A percentile compares a stretch with the other conserved stretches of the same genome.
Conservation (phyloP, 768 basidiomycete species). For the Chalciporus piperatus region DNA sequence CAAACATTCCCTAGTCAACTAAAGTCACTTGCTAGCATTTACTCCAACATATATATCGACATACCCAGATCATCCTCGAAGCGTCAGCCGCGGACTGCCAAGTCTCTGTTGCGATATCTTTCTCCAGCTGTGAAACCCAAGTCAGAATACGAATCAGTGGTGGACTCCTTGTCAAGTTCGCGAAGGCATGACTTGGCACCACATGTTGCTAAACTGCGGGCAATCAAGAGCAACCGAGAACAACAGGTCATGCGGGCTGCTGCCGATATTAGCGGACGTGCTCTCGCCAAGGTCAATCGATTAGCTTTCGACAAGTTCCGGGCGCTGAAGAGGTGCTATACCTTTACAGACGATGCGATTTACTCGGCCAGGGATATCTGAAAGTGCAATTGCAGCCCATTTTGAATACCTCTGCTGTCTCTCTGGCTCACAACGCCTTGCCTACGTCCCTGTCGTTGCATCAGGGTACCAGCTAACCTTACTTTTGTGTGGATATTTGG, state of each 20-base stretch:
- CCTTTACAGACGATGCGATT: slow-evolving; percentile 77
- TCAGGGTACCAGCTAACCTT: slow-evolving; percentile 60
- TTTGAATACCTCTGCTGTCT: slow-evolving; percentile 88
- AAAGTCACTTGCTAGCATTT: slow-evolving; percentile 48
- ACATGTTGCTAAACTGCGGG: slow-evolving; percentile 67
- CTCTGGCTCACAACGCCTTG: slow-evolving; percentile 77
- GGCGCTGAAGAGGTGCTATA: neutral
- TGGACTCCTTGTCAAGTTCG: slow-evolving; percentile 50
- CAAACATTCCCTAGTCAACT: slow-evolving; percentile 56
- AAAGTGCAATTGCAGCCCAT: slow-evolving; percentile 68
- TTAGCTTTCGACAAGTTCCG: neutral
- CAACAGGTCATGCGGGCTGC: slow-evolving; percentile 76
- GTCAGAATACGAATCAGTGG: slow-evolving; percentile 52
- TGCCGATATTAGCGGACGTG: slow-evolving; percentile 82
- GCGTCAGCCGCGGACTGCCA: slow-evolving; percentile 42
- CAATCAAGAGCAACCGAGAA: slow-evolving; percentile 80
- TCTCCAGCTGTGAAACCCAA: slow-evolving; percentile 22
- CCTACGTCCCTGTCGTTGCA: slow-evolving; percentile 98
- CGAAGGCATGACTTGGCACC: slow-evolving; percentile 55
- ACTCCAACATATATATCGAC: slow-evolving; percentile 54
- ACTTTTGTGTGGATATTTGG: neutral
- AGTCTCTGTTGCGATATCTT: slow-evolving; percentile 56
- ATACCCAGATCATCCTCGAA: slow-evolving; percentile 38
- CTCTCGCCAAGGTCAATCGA: slow-evolving; percentile 72
- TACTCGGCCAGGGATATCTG: slow-evolving; percentile 52